phyloP scores from a whole-genome alignment of 2,329 filamentous ascomycete genomes.

The Aureobasidium sp. region DNA sequence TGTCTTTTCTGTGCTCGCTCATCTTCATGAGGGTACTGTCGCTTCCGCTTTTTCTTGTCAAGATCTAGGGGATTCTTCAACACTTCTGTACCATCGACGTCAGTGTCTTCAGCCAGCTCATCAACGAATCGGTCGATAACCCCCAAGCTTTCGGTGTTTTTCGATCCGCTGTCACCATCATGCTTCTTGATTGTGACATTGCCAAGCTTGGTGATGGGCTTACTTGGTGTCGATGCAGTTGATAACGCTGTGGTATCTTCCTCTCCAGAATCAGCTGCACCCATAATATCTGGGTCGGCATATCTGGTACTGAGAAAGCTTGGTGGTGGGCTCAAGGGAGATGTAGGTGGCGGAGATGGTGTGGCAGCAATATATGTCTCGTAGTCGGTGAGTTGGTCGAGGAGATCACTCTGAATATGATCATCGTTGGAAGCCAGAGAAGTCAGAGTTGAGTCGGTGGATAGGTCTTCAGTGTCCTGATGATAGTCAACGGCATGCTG shows the following conservation, averaged over 20 bases:
- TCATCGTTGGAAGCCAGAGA: background rate
- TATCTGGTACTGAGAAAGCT: background rate
- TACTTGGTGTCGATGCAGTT: background rate
- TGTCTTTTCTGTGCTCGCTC: background rate
- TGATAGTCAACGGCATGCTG: background rate
- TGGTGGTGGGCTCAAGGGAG: background rate
- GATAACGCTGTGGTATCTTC: background rate
- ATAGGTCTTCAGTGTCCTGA: background rate
- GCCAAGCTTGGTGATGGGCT: background rate
- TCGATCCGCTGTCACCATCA: background rate
- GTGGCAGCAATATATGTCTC: background rate
- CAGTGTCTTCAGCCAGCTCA: background rate
- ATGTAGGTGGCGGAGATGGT: background rate
- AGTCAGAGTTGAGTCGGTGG: background rate
- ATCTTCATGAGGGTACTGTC: background rate
- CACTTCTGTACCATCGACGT: background rate
- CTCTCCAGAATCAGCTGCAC: background rate
- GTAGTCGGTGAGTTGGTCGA: background rate
- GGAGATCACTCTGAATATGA: background rate
- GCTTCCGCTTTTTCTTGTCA: background rate
- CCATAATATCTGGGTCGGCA: background rate
- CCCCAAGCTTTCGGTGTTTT: background rate
- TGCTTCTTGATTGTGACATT: background rate
- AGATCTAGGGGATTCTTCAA: no score
- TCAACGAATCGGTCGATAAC: background rate